Percentiles rank a stretch among this genome's conserved stretches.
Evolutionary conservation across 1,284 basidiomycete genomes (phyloP).

Genomic region (Ganoderma meredithae): DNA sequence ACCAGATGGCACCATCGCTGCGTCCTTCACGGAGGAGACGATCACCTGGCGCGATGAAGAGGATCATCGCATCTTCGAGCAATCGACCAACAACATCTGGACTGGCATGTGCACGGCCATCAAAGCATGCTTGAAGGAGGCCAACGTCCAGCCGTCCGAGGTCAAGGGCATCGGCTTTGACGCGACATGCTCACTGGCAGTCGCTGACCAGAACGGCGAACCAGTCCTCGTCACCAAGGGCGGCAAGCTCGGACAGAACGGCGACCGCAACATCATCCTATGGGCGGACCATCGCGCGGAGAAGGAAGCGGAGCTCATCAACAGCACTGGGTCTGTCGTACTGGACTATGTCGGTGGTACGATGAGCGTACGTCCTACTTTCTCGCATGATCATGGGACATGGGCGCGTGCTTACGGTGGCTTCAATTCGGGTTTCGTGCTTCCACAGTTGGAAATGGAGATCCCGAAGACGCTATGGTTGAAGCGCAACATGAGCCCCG

Average conservation of each 20-base stretch:
- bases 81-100: constrained; percentile 92
- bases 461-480: constrained; percentile 97
- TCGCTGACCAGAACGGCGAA: constrained; percentile 77
- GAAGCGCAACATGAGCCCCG: constrained; percentile 84
- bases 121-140: constrained; percentile 69
- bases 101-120: constrained; percentile 75
- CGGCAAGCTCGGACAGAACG: constrained; percentile 62
- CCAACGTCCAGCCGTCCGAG: constrained; percentile 64
- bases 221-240: constrained; percentile 87
- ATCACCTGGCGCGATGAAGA: constrained; percentile 84
- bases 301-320: constrained; percentile 91
- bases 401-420: background rate
- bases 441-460: constrained; percentile 90
- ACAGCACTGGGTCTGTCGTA: constrained; percentile 84
- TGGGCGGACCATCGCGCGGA: constrained; percentile 97
- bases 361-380: constrained; percentile 81
- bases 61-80: constrained; percentile 96
- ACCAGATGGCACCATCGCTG: constrained; percentile 77
- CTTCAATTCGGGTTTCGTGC: background rate
- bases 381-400: background rate
- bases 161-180: constrained; percentile 96
- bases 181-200: constrained; percentile 96
- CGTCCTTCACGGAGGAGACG: constrained; percentile 82
- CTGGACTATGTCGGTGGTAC: constrained; percentile 96
- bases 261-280: constrained; percentile 86